phyloP scores from a whole-genome alignment of 2,329 filamentous ascomycete genomes.

The Lachnellula willkommii region DNA sequence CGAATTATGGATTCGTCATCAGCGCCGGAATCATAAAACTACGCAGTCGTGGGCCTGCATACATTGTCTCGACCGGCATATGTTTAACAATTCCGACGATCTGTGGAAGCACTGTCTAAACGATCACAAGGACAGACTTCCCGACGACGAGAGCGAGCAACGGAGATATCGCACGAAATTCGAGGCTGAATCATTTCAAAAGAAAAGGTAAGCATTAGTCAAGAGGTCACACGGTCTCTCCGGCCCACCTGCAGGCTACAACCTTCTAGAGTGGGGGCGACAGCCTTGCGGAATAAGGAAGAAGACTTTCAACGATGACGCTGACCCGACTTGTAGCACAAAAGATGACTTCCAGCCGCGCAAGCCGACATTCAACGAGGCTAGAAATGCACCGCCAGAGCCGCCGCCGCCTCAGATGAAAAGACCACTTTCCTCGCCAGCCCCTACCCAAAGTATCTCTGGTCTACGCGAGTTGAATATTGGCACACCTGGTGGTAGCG shows the following conservation, averaged over 20 bases:
- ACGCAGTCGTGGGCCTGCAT: constrained; percentile 20
- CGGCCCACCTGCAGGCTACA: neutral
- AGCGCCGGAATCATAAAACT: constrained; percentile 15
- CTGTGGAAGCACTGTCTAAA: constrained; percentile 20
- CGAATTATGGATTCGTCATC: constrained; percentile 22
- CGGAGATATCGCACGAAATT: constrained; percentile 9
- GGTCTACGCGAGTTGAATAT: constrained; percentile 21
- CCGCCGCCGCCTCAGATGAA: constrained; percentile 11
- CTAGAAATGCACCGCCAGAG: constrained; percentile 7
- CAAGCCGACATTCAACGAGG: constrained; percentile 14
- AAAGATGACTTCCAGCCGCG: constrained; percentile 16
- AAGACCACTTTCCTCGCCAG: constrained; percentile 8
- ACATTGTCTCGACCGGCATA: constrained; percentile 13
- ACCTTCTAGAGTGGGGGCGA: neutral
- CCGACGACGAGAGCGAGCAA: constrained; percentile 7
- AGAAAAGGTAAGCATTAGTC: constrained; percentile 2
- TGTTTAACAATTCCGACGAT: constrained; percentile 10
- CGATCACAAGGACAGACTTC: constrained; percentile 16
- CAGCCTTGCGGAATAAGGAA: neutral
- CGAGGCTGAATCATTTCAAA: constrained; percentile 10
- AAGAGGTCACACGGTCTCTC: neutral
- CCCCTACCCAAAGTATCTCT: constrained; percentile 12
- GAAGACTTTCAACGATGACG: neutral
- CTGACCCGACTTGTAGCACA: constrained; percentile 4
- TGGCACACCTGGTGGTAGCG: constrained; percentile 8